A percentile compares a stretch with the other conserved stretches of the same genome.
phyloP scores from a whole-genome alignment of 306 rosid genomes.

The Casuarina cunninghamiana region DNA sequence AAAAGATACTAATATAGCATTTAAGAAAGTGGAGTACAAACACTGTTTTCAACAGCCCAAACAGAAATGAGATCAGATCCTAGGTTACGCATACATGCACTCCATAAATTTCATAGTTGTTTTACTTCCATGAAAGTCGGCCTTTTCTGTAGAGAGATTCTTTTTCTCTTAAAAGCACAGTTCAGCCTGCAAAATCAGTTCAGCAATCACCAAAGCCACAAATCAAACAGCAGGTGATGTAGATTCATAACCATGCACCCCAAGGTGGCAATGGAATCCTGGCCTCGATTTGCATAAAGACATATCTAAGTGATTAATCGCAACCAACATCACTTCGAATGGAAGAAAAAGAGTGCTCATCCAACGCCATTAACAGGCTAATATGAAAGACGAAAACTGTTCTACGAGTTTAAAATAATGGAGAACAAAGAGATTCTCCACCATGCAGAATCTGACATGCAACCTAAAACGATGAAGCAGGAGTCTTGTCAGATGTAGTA shows the following conservation, averaged over 20 bases:
- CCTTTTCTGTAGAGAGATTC: not conserved
- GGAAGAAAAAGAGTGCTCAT: not conserved
- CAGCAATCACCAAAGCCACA: not conserved
- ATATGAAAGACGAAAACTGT: not conserved
- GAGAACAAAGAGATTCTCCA: not conserved
- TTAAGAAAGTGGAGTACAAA: no score
- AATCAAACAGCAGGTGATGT: not conserved
- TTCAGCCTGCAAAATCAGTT: not conserved
- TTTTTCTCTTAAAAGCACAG: not conserved
- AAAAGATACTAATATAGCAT: no score
- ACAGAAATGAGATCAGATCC: not conserved
- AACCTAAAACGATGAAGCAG: not conserved
- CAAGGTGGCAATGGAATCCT: not conserved
- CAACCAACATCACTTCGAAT: not conserved
- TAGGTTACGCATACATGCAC: not conserved
- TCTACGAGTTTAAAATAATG: not conserved
- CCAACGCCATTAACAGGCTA: not conserved
- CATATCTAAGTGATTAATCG: not conserved
- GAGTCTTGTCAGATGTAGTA: not conserved
- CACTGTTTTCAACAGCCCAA: no score
- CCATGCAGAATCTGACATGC: conserved; percentile 1
- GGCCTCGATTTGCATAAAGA: not conserved
- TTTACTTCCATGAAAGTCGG: not conserved
- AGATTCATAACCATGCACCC: not conserved
- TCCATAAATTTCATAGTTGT: not conserved